Conservation (phyloP, 1,284 basidiomycete species). For the Malassezia sp. region DNA sequence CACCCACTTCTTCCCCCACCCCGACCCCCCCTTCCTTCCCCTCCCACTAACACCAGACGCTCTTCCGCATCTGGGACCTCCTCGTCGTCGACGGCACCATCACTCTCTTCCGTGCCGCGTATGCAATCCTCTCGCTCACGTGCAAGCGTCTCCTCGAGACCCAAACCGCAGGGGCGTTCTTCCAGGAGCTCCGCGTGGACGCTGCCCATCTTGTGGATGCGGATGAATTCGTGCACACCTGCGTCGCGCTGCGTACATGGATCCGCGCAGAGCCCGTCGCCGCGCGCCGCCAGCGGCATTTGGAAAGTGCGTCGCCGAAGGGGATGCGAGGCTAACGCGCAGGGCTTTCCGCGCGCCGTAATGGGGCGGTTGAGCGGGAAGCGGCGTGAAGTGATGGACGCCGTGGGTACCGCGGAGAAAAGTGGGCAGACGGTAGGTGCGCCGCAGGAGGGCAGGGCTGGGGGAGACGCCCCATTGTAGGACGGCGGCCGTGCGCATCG, state of each 20-base stretch:
- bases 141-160: slow-evolving; percentile 70
- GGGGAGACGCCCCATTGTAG: too few relatives aligned
- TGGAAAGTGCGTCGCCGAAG: not conserved
- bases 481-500: too few relatives aligned
- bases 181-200: slow-evolving; percentile 69
- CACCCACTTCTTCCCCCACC: too few relatives aligned
- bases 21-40: too few relatives aligned
- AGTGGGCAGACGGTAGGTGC: too few relatives aligned
- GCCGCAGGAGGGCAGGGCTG: too few relatives aligned
- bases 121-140: slow-evolving; percentile 72
- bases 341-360: too few relatives aligned
- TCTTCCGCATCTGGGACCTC: slow-evolving; percentile 58
- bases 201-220: slow-evolving; percentile 84
- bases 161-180: slow-evolving; percentile 71
- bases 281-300: not conserved
- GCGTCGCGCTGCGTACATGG: slow-evolving; percentile 1
- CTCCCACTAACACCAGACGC: slow-evolving; percentile 17
- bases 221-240: slow-evolving; percentile 61
- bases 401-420: too few relatives aligned
- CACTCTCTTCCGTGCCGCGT: slow-evolving; percentile 69
- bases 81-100: slow-evolving; percentile 86
- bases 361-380: too few relatives aligned
- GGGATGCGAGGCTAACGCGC: too few relatives aligned
- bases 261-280: slow-evolving; percentile 4
- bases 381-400: too few relatives aligned